Evolutionary conservation across 345 rosid genomes (phyloP).

Genomic region (Pelargonium nanum): DNA sequence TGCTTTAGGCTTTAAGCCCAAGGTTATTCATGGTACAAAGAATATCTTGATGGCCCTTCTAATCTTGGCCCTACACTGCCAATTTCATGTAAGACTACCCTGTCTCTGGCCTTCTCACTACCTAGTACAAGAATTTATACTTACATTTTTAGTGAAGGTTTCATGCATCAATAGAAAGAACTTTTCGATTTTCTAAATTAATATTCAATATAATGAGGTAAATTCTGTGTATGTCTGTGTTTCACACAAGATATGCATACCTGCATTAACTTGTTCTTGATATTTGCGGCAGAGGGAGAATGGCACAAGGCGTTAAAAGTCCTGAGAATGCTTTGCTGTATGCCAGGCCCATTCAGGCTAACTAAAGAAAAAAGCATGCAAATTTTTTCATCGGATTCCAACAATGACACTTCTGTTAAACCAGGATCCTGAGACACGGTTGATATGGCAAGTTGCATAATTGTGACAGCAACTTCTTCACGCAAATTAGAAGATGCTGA

Average conservation of each 20-base stretch:
- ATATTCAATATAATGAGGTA: neutral
- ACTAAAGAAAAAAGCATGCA: conserved; percentile 44
- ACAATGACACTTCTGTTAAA: conserved; percentile 22
- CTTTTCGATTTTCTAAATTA: no score
- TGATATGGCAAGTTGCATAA: conserved; percentile 51
- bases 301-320: conserved; percentile 49
- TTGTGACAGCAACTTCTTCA: conserved; percentile 40
- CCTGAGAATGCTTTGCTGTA: conserved; percentile 45
- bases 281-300: conserved; percentile 34
- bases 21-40: neutral
- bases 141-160: neutral
- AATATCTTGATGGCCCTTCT: neutral
- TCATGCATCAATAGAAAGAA: neutral
- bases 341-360: conserved; percentile 34
- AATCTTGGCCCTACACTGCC: neutral
- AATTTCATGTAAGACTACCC: no score
- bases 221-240: neutral
- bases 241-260: conserved; percentile 12
- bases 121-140: neutral
- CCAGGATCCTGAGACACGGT: conserved; percentile 32
- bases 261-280: conserved; percentile 42
- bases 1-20: neutral
- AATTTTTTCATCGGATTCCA: conserved; percentile 47
- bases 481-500: conserved; percentile 35
- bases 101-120: neutral